These are phyloP conservation scores for Sclerotinia spermophila DNA, from an alignment of 2,329 filamentous ascomycete genomes.

Conservation along the genomic window DNA sequence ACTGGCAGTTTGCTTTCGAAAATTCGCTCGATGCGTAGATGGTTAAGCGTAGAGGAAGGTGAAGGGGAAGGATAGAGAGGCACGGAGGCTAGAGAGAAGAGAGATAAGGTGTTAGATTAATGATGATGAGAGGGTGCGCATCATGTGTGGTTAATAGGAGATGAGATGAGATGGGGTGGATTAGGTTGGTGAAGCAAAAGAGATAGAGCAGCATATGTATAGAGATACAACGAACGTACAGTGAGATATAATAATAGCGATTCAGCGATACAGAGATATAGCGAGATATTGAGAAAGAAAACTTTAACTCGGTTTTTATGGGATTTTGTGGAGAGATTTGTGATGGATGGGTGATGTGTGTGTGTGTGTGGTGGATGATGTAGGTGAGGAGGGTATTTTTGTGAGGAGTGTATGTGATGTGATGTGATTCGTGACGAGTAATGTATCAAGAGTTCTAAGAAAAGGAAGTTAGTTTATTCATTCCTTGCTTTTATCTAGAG, in stretches of 20 bases:
- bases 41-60: background rate
- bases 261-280: background rate
- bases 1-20: background rate
- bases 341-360: too few species aligned
- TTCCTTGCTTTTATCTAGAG: too few species aligned
- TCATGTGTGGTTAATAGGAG: background rate
- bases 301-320: background rate
- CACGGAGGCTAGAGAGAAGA: background rate
- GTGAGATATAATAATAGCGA: background rate
- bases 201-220: background rate
- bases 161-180: background rate
- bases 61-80: background rate
- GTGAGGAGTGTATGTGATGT: too few species aligned
- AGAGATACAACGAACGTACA: background rate
- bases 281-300: background rate
- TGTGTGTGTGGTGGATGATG: too few species aligned
- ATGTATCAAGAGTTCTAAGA: too few species aligned
- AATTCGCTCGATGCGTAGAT: background rate
- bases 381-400: too few species aligned
- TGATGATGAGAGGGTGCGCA: background rate
- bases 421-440: too few species aligned
- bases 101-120: background rate
- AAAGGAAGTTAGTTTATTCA: too few species aligned
- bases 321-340: too few species aligned
- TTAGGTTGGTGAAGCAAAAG: background rate